Evolutionary conservation across 805 yeast species (phyloP), one percentile per base, ranked within the genome.

Genomic region (Millerozyma miso): DNA sequence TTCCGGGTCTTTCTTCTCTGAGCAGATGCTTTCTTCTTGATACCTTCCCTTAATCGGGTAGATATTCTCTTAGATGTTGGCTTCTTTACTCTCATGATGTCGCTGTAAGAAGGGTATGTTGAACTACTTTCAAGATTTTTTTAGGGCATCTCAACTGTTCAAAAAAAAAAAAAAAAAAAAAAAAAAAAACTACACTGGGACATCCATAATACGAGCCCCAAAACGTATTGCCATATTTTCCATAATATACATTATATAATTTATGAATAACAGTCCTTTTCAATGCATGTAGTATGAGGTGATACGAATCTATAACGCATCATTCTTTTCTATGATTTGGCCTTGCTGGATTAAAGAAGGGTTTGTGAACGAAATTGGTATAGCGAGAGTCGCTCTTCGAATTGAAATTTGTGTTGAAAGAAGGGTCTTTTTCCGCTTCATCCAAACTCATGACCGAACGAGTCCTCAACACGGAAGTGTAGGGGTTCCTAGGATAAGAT

Each of bases 11-110:
- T 93, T 66, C 95, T 81, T 50, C 84, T 77, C 55, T 90, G 91
- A 5, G 98, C 97, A 34, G 91, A 79, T 2, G 96, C 90, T 69
- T 93, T 93, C 79, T 89, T 93, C 73, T 88, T 85, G 62, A 93
- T 89, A 50, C 99, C 99, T 65, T 90, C 96, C 59, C 89, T 81
- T 87, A 90, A 80, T 65, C 95, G 88, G 56, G 98, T 91, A 60
- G 93, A 79, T 40, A 82, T 76, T 70, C 98, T 81, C 69, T 91
- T 93, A 47, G 95, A 85, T 33, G 89, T 83, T 49, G 85, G 84
- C 69, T 74, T 68, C 68, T 74, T 67, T 44, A 73, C 73, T 68
- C 74, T 74, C 76, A 69, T 74, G 38, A 8, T 62, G 17, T 13
- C n/a, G n/a, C n/a, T n/a, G 3, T 17, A 32, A 32, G 34, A 7